Base-by-base conservation (phyloP, 805 yeast species). In the Hanseniaspora lindneri region DNA sequence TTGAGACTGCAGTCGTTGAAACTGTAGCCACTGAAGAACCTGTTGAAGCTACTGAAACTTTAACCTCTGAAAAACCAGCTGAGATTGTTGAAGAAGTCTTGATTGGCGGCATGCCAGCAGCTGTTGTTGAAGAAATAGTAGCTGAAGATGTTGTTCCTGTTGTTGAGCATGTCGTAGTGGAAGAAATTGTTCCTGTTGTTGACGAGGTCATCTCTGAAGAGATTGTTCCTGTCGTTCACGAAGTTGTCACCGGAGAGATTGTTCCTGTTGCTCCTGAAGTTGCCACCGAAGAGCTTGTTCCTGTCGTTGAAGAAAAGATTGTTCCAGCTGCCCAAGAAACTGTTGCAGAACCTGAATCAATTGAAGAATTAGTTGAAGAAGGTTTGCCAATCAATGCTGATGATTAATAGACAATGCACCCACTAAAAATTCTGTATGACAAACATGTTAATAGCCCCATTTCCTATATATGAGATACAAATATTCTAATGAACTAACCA, bases 161-260 rank as follows among this genome's bases (percentile, higher is more conserved):
- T 34, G 61, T 65, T 30, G 69, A 63, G 29, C 20, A 33, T 21
- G 60, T 70, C 33, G 61, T 65, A 29, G 69, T 62, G 29, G 61
- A 62, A 33, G 14, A 33, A 19, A 33, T 33, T 16, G 40, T 23
- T 36, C 28, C 40, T 36, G 14, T n/a, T 10, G 28, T 36, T 21
- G 40, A 21, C 20, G 29, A 16, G 14, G 19, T 17, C 10, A 24
- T 34, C 19, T 7, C 16, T 1, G 21, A 17, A 3, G 54, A 56
- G 2, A 58, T 51, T 51, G 54, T n/a, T 66, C 67, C 4, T 35
- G 30, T 19, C 53, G 55, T 29, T 64, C 59, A 24, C 50, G 55
- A 21, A 51, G 65, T 20, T 30, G 35, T 17, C n/a, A n/a, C n/a
- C n/a, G n/a, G n/a, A 35, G 49, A 19, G 52, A 29, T 7, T 20